A percentile compares a stretch with the other conserved stretches of the same genome.
phyloP scores from a whole-genome alignment of 2,329 filamentous ascomycete species.

The Colletotrichum brevisporum region DNA sequence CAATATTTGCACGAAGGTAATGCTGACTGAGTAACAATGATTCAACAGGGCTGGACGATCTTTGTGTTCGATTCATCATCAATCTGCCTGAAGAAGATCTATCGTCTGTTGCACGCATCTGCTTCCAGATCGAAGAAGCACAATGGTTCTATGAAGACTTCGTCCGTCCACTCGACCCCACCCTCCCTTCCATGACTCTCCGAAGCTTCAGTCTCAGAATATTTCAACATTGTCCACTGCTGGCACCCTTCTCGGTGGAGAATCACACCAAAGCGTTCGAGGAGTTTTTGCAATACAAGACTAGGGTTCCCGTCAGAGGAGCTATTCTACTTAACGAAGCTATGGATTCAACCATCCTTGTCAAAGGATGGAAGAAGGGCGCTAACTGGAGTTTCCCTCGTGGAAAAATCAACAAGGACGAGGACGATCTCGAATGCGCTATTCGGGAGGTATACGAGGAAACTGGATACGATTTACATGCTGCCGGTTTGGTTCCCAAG shows the following conservation, averaged over 20 bases:
- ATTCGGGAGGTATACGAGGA: conserved; percentile 96
- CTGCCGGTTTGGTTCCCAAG: conserved; percentile 81
- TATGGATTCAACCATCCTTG: conserved; percentile 95
- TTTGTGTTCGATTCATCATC: conserved; percentile 98
- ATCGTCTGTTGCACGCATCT: conserved; percentile 90
- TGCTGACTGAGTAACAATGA: conserved; percentile 36
- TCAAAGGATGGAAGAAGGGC: conserved; percentile 98
- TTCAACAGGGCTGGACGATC: conserved; percentile 88
- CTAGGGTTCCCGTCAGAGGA: conserved; percentile 90
- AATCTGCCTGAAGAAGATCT: conserved; percentile 95
- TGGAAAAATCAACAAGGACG: conserved; percentile 98
- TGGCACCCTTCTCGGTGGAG: conserved; percentile 83
- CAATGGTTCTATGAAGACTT: conserved; percentile 99
- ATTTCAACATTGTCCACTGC: conserved; percentile 92
- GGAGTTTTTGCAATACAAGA: conserved; percentile 95
- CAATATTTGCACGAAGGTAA: not conserved
- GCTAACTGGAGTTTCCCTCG: conserved; percentile 97
- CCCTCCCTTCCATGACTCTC: conserved; percentile 86
- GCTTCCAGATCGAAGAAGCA: conserved; percentile 98
- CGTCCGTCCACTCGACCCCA: conserved; percentile 89
- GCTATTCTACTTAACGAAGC: conserved; percentile 91
- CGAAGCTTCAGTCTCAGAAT: conserved; percentile 90
- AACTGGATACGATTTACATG: conserved; percentile 87
- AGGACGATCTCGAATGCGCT: conserved; percentile 93
- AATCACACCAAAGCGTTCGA: conserved; percentile 88